Evolutionary conservation across 1,284 basidiomycete species (phyloP).

Genomic region (Ustilago bromivora): DNA sequence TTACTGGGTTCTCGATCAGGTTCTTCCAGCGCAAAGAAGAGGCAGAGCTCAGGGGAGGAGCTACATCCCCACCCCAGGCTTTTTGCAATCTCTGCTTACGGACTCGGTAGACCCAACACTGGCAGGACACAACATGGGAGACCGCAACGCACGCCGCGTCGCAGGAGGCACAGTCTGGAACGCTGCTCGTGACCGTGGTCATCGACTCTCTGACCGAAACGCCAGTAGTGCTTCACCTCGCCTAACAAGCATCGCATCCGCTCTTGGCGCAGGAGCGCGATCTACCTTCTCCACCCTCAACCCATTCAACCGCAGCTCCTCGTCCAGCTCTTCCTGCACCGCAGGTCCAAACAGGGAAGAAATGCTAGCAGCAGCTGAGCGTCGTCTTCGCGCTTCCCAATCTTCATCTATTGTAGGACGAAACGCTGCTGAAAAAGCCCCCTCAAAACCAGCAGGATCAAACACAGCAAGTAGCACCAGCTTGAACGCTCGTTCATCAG

Average conservation of each 20-base stretch:
- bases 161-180: slow-evolving; percentile 50
- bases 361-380: slow-evolving; percentile 58
- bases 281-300: slow-evolving; percentile 28
- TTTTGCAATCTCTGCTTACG: slow-evolving; percentile 40
- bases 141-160: slow-evolving; percentile 45
- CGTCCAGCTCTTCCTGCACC: slow-evolving; percentile 6
- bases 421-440: slow-evolving; percentile 37
- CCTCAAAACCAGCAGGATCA: slow-evolving; percentile 20
- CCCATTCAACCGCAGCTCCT: slow-evolving; percentile 29
- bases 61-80: slow-evolving; percentile 43
- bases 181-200: slow-evolving; percentile 29
- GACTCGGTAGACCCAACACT: slow-evolving; percentile 57
- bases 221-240: slow-evolving; percentile 6
- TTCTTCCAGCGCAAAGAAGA: slow-evolving; percentile 27
- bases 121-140: slow-evolving; percentile 41
- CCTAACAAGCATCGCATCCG: slow-evolving; percentile 30
- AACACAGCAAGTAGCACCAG: slow-evolving; percentile 26
- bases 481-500: slow-evolving; percentile 24
- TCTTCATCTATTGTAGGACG: slow-evolving; percentile 51
- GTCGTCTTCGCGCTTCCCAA: slow-evolving; percentile 36
- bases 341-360: slow-evolving; percentile 45
- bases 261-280: slow-evolving; percentile 34
- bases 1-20: slow-evolving; percentile 69
- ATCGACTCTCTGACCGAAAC: slow-evolving; percentile 28
- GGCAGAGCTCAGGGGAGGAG: slow-evolving; percentile 35